phyloP scores from a whole-genome alignment of 768 basidiomycete genomes.

The Leccinum barrowsii region DNA sequence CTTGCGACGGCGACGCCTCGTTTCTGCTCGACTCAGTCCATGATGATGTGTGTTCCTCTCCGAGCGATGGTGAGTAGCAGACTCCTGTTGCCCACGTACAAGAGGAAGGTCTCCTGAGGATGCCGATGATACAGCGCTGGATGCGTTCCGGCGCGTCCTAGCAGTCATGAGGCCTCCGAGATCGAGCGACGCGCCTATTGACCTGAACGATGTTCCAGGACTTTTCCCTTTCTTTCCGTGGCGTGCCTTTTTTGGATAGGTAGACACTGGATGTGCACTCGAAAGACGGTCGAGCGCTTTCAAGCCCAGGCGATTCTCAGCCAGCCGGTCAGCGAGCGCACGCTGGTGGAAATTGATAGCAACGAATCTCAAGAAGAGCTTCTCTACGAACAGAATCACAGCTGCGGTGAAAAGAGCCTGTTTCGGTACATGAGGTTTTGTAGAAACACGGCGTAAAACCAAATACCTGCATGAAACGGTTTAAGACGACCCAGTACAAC shows the following conservation, averaged over 20 bases:
- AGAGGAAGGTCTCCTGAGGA: not conserved
- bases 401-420: slow-evolving; percentile 45
- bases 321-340: slow-evolving; percentile 69
- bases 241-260: slow-evolving; percentile 33
- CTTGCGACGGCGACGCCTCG: slow-evolving; percentile 43
- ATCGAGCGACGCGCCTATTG: slow-evolving; percentile 37
- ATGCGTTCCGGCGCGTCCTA: slow-evolving; percentile 16
- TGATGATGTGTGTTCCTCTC: slow-evolving; percentile 14
- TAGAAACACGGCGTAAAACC: slow-evolving; percentile 1
- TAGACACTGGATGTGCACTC: slow-evolving; percentile 49
- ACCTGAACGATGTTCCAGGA: slow-evolving; percentile 38
- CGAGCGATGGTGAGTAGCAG: slow-evolving; percentile 4
- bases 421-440: slow-evolving; percentile 5
- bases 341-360: slow-evolving; percentile 80
- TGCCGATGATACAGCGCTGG: slow-evolving; percentile 5
- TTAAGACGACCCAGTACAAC: slow-evolving; percentile 63
- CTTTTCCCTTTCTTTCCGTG: slow-evolving; percentile 48
- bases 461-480: slow-evolving; percentile 65
- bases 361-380: slow-evolving; percentile 66
- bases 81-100: slow-evolving; percentile 13
- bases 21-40: slow-evolving; percentile 26
- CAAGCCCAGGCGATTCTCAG: slow-evolving; percentile 66
- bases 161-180: slow-evolving; percentile 18
- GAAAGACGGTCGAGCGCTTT: slow-evolving; percentile 70
- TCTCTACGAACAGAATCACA: slow-evolving; percentile 47